Base-by-base conservation (phyloP, 2,329 filamentous ascomycete genomes). In the Zymoseptoria pseudotritici region DNA sequence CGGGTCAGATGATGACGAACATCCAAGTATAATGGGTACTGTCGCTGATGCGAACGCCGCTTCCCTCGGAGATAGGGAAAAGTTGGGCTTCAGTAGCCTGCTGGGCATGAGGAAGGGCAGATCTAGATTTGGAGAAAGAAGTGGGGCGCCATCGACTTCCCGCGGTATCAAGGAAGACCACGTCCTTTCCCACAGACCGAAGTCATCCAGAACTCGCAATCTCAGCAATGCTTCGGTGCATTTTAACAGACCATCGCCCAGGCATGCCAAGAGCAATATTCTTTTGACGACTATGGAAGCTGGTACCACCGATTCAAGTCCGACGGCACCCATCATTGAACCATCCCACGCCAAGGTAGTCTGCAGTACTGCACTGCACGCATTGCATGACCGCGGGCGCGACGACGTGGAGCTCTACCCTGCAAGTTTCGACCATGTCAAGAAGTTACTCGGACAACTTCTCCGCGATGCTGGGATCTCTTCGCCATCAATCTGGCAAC, bases 401-500 rank as follows among this genome's bases (percentile, higher is more conserved):
- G 65, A 66, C 31, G 65, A 66, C n/a, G 80, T 92, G 24, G 91
- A 96, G 71, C 79, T 99, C 46, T 97, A 96, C 65, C 84, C 86
- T 63, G 90, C 91, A 5, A 97, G 94, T 71, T 76, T 96, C 61
- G 85, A 90, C 64, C 94, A 99, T 77, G 91, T 97, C 20, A 87
- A 88, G 65, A 90, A 87, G 69, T 82, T 99, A 3, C 80, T 99
- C 17, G 85, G 84, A 50, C 94, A 99, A 73, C 81, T 97, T 42
- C 76, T 99, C 1, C 81, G 86, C 61, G 93, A 97, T 72, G 83
- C 85, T 2, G 80, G 83, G 2, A 85, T 99, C 22, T 82, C 88
- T 11, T 88, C 90, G 67, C 80, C 85, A 0, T 78, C 83, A 2
- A 87, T 87, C 26, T 99, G 94, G 94, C 90, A 97, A 71, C 92